Evolutionary conservation across 768 basidiomycete species (phyloP), one percentile per base, ranked within the genome.

Genomic region (Mycena belliarum): DNA sequence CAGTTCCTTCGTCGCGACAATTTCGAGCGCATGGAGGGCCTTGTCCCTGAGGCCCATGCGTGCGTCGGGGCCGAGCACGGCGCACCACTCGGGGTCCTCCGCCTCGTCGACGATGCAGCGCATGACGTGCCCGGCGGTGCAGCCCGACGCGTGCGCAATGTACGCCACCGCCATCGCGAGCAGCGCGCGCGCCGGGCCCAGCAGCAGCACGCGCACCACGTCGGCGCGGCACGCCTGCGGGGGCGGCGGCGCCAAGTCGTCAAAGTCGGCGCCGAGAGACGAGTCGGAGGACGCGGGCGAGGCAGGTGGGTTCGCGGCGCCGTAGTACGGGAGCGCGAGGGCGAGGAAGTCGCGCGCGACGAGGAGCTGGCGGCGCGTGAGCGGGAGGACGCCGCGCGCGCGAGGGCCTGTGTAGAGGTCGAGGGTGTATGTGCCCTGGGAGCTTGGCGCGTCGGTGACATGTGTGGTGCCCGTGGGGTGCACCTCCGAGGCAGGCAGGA

Each of bases 321-420:
- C 45, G 23, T 63, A 52, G 55, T 63, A 63, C 15, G 62, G 62
- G 16, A 63, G 54, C 28, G 62, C 62, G 15, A 63, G 58, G 2
- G 54, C 57, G 33, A 63, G 62, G n/a, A 63, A 63, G 55, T 63
- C 62, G 42, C 62, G 62, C 20, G 62, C 62, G 23, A 56, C 35
- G 37, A 59, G 50, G 26, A 63, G 40, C 21, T 60, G 62, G 12
- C 41, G 45, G 25, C 9, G 37, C 8, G 5, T 11, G 21, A 59
- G 53, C 29, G 55, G 57, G 28, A 63, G 58, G 6, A 11, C 46
- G 37, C 26, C 33, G 28, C 16, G 9, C 6, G 12, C 33, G 33
- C 29, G 6, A n/a, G 49, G 0, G 0, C 3, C 15, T 7, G 26
- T n/a, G 53, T 58, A 52, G 6, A 63, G 29, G 16, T 51, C 35